Base-by-base conservation (phyloP, 163 green algal genomes). In the Scenedesmus sp. region DNA sequence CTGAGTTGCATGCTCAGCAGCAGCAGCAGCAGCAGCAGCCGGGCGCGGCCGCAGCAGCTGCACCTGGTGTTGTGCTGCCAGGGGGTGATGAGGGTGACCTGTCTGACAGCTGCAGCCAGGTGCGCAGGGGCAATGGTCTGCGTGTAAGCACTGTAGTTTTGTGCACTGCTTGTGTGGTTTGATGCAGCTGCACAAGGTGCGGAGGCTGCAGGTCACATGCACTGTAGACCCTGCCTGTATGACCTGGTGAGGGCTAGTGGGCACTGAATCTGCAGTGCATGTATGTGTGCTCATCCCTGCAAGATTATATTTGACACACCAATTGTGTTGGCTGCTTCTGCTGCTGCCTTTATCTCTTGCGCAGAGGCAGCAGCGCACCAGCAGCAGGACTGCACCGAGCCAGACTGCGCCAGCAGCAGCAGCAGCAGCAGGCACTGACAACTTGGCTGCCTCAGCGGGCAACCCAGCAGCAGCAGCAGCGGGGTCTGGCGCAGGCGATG, bases 41-140 rank as follows among this genome's bases (percentile, higher is more conserved):
- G 70, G 70, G 3, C 0, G 10, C 0, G 70, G 1, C 13, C 10
- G 66, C 66, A 34, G 66, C 66, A 76, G 66, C 16, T 76, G 66
- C 66, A 0, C 23, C 70, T 79, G 70, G 70, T 79, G 70, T 54
- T 12, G 70, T 52, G 6, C 70, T 15, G 23, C 70, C 70, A 52
- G 23, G 70, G 4, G 70, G 20, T 3, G 70, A 79, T 52, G 70
- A 52, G 2, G 70, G 70, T 13, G 70, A 79, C 23, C 23, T 79
- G 23, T 79, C 70, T 52, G 70, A 79, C 70, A 79, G 70, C 70
- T 79, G 70, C 70, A 79, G 70, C 70, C 70, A 79, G 70, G 70
- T 79, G 70, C 26, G 26, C 26, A 26, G 26, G 26, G 26, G 26
- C 26, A 26, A 26, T 26, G 26, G 26, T 26, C 26, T 26, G 26